phyloP scores from a whole-genome alignment of 1,284 basidiomycete species.

The Grifola frondosa region DNA sequence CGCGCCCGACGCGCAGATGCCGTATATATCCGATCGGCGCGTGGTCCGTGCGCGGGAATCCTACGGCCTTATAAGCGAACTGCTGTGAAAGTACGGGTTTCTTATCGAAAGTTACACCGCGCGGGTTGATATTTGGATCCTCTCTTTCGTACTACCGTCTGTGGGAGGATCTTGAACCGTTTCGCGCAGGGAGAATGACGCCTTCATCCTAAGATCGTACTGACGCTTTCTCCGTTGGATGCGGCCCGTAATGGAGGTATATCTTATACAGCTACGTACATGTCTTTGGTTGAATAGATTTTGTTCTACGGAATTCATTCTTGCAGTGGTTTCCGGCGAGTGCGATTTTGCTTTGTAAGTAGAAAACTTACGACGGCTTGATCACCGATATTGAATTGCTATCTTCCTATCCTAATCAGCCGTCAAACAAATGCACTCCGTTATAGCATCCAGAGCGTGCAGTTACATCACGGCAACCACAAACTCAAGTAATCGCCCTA shows the following conservation, averaged over 20 bases:
- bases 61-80: conserved; percentile 5
- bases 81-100: conserved; percentile 4
- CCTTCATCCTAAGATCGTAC: conserved; percentile 51
- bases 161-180: conserved; percentile 52
- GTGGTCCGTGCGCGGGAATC: conserved; percentile 57
- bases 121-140: conserved; percentile 68
- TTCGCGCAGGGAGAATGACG: conserved; percentile 45
- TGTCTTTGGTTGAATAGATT: too few relatives aligned
- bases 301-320: too few relatives aligned
- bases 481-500: too few relatives aligned
- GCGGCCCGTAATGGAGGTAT: conserved; percentile 61
- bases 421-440: too few relatives aligned
- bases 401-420: too few relatives aligned
- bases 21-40: conserved; percentile 22
- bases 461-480: too few relatives aligned
- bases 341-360: too few relatives aligned
- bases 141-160: conserved; percentile 27
- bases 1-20: conserved; percentile 16
- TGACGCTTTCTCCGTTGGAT: conserved; percentile 36
- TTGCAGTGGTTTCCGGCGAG: too few relatives aligned
- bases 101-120: conserved; percentile 68
- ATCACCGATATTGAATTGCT: too few relatives aligned
- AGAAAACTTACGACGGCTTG: too few relatives aligned
- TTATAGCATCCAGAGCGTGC: too few relatives aligned
- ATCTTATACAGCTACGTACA: too few relatives aligned